Conservation (phyloP, 73 alveolate genomes). For the Symbiodinium pilosum region DNA sequence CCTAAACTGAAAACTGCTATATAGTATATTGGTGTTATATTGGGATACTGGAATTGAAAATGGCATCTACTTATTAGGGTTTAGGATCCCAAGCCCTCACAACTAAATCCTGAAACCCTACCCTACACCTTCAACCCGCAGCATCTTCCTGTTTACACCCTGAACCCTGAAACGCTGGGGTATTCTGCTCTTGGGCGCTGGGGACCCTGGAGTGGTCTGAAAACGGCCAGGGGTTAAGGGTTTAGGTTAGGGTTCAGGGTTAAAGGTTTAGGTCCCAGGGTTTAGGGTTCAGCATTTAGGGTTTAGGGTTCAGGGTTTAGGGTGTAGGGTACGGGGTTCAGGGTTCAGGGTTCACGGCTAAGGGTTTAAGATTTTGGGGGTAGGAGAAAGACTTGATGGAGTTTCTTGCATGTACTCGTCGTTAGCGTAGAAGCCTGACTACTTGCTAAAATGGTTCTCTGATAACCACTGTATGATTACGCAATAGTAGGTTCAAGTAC, state of each 20-base stretch:
- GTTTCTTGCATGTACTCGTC: too few species aligned
- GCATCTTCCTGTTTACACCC: too few species aligned
- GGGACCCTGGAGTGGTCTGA: not conserved
- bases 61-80: too few species aligned
- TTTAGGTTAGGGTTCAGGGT: not conserved
- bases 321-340: not conserved
- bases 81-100: not conserved
- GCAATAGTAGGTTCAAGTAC: too few species aligned
- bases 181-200: not conserved
- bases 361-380: too few species aligned
- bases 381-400: too few species aligned
- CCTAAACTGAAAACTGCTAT: not conserved
- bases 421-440: too few species aligned
- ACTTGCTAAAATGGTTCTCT: too few species aligned
- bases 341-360: too few species aligned
- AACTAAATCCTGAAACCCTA: not conserved
- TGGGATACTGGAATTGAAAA: too few species aligned
- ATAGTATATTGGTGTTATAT: too few species aligned
- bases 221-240: not conserved
- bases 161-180: not conserved
- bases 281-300: not conserved
- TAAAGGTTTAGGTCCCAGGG: not conserved
- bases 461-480: too few species aligned
- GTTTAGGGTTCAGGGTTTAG: not conserved
- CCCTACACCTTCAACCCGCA: not conserved